These are phyloP conservation scores for Delonix regia DNA, from an alignment of 306 rosid genomes.

Conservation along the genomic window DNA sequence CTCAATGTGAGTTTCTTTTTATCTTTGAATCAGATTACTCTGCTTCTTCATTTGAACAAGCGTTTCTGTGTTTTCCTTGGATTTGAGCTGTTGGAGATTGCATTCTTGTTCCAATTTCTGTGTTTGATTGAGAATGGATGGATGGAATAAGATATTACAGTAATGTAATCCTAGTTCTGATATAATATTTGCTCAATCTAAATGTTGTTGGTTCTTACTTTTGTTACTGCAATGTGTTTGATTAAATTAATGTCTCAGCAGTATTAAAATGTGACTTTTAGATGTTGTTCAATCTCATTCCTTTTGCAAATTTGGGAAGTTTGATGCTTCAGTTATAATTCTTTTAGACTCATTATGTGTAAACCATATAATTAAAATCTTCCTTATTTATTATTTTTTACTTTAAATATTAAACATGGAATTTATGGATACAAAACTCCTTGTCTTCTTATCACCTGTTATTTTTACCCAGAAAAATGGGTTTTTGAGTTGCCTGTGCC, in stretches of 20 bases:
- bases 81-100: too few relatives aligned
- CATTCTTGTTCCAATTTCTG: too few relatives aligned
- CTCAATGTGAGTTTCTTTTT: too few relatives aligned
- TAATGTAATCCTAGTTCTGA: conserved; percentile 17
- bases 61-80: too few relatives aligned
- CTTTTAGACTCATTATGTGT: background rate
- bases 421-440: background rate
- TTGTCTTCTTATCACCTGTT: background rate
- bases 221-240: background rate
- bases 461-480: background rate
- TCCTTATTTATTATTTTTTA: background rate
- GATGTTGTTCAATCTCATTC: background rate
- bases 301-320: background rate
- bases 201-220: background rate
- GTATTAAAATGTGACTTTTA: background rate
- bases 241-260: background rate
- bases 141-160: too few relatives aligned
- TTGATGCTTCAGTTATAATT: background rate
- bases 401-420: background rate
- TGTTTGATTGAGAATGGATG: too few relatives aligned
- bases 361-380: background rate
- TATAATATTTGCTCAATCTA: background rate
- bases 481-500: background rate
- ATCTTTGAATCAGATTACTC: too few relatives aligned
- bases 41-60: too few relatives aligned